These are phyloP conservation scores for Blyttiomyces sp. DNA, from an alignment of 371 early-diverging fungal species.

Conservation along the genomic window DNA sequence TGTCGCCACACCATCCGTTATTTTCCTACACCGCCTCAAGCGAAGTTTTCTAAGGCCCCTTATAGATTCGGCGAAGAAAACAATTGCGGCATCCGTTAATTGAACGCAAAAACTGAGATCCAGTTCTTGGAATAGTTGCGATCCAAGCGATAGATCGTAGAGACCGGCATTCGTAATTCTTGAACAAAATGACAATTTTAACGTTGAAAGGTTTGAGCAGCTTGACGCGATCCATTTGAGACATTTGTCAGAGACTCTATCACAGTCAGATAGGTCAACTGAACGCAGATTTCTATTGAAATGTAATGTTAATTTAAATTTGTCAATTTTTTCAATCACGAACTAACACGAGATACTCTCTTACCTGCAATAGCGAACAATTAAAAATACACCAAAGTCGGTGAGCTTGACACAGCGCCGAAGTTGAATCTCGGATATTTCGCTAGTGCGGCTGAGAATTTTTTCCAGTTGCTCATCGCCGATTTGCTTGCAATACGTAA, in stretches of 20 bases:
- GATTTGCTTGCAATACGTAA: constrained; percentile 46
- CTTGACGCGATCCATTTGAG: constrained; percentile 48
- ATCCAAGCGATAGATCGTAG: constrained; percentile 39
- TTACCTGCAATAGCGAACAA: constrained; percentile 44
- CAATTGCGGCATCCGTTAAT: constrained; percentile 40
- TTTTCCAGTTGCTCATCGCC: constrained; percentile 40
- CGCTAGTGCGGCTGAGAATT: constrained; percentile 31
- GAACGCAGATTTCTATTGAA: constrained; percentile 18
- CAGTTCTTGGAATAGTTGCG: constrained; percentile 28
- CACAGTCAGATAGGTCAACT: constrained; percentile 41
- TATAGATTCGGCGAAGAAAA: constrained; percentile 36
- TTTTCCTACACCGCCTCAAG: constrained; percentile 37
- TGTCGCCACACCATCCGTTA: constrained; percentile 36
- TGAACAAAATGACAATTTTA: constrained; percentile 42
- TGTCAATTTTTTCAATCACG: neutral
- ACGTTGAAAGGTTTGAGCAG: constrained; percentile 26
- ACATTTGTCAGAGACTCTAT: constrained; percentile 43
- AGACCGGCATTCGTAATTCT: constrained; percentile 43
- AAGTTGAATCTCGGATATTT: constrained; percentile 26
- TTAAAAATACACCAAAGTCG: constrained; percentile 40
- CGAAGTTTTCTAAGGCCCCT: constrained; percentile 24
- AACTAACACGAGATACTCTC: too few species aligned
- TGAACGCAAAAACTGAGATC: constrained; percentile 35
- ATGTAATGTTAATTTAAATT: neutral
- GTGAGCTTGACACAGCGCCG: constrained; percentile 41